Evolutionary conservation across 2,329 filamentous ascomycete genomes (phyloP).

Genomic region (Emericellopsis cladophorae): DNA sequence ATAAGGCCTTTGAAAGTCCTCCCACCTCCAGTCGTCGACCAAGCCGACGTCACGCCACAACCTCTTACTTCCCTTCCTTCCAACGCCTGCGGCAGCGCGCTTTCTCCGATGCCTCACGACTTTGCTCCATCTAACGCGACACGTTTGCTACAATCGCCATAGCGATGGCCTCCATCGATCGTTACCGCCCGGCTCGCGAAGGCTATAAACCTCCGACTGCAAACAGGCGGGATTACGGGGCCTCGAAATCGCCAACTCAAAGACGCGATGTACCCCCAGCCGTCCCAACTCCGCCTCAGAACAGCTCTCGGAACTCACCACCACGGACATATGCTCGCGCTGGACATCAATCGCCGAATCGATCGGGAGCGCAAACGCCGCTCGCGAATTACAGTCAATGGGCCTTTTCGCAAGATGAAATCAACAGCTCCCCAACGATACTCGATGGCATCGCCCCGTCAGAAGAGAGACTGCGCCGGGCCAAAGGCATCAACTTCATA

Average conservation of each 20-base stretch:
- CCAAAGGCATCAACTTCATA: constrained; percentile 95
- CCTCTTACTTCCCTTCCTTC: no score
- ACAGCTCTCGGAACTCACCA: constrained; percentile 41
- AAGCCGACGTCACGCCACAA: no score
- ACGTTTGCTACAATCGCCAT: not conserved
- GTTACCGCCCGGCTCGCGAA: constrained; percentile 44
- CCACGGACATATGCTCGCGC: constrained; percentile 32
- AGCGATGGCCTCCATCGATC: constrained; percentile 46
- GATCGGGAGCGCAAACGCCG: constrained; percentile 23
- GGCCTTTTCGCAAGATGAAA: constrained; percentile 77
- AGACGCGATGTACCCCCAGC: constrained; percentile 46
- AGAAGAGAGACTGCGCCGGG: constrained; percentile 68
- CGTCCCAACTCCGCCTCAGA: constrained; percentile 46
- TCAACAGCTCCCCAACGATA: constrained; percentile 71
- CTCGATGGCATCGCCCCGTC: constrained; percentile 65
- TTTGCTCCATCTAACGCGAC: not conserved
- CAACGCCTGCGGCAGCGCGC: no score
- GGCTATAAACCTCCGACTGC: constrained; percentile 39
- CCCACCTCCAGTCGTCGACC: no score
- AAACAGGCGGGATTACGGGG: constrained; percentile 15
- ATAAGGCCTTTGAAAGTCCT: no score
- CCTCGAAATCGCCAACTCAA: constrained; percentile 36
- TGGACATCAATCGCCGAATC: constrained; percentile 28
- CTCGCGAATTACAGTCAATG: constrained; percentile 51
- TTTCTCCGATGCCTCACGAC: not conserved